A percentile compares a stretch with the other conserved stretches of the same genome.
Evolutionary conservation across 768 basidiomycete species (phyloP).

Genomic region (Clavaria fumosa): DNA sequence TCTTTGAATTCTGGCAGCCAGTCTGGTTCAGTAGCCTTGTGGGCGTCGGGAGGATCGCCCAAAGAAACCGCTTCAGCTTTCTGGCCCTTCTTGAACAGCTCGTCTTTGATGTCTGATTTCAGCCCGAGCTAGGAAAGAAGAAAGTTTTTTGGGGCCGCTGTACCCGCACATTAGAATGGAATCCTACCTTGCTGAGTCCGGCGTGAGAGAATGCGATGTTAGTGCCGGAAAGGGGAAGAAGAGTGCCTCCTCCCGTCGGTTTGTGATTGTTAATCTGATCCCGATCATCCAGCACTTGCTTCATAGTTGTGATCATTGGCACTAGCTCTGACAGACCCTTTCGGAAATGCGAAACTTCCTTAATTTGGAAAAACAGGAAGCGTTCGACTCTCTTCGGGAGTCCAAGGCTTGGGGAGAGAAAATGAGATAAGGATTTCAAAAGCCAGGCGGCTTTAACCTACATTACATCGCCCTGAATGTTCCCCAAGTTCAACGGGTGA

Average conservation of each 20-base stretch:
- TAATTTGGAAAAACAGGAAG: constrained; percentile 38
- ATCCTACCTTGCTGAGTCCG: constrained; percentile 26
- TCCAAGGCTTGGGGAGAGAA: constrained; percentile 25
- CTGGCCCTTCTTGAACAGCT: constrained; percentile 28
- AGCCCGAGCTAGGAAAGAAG: constrained; percentile 22
- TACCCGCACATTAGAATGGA: background rate
- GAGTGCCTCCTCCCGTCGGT: constrained; percentile 17
- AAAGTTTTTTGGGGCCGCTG: no score
- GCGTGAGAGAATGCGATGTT: constrained; percentile 40
- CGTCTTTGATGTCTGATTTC: constrained; percentile 24
- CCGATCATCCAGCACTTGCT: constrained; percentile 27
- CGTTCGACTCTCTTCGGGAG: constrained; percentile 38
- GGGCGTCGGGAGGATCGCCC: constrained; percentile 19
- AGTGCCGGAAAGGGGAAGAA: constrained; percentile 27
- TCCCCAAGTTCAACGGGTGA: constrained; percentile 20
- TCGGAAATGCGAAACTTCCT: constrained; percentile 28
- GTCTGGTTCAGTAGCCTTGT: constrained; percentile 19
- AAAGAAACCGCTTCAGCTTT: constrained; percentile 22
- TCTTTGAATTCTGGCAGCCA: constrained; percentile 35
- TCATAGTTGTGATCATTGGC: constrained; percentile 31
- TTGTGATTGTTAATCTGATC: constrained; percentile 26
- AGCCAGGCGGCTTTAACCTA: constrained; percentile 11
- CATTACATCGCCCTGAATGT: constrained; percentile 36
- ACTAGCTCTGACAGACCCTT: constrained; percentile 24
- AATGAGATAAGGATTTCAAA: background rate